Conservation (phyloP, 2,329 filamentous ascomycete species). For the Claviceps cyperi region DNA sequence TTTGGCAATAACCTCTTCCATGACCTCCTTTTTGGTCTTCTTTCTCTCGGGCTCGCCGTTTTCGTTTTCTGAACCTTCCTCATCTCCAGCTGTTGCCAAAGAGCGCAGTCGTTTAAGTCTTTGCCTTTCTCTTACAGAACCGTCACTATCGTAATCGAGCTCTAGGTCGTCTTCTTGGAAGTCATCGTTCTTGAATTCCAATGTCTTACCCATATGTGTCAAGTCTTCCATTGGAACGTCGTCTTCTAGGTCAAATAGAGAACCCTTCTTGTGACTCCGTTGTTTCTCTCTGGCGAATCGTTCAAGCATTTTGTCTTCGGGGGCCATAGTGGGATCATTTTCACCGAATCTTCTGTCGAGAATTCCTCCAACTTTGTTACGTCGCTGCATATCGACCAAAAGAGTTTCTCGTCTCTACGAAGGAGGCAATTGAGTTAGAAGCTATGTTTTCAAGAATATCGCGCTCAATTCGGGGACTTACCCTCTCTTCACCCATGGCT, state of each 20-base stretch:
- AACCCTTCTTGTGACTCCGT: constrained; percentile 58
- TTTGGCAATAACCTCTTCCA: constrained; percentile 95
- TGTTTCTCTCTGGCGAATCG: constrained; percentile 83
- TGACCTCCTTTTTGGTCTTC: constrained; percentile 91
- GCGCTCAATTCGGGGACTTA: constrained; percentile 23
- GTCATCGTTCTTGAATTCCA: constrained; percentile 57
- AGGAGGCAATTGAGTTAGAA: constrained; percentile 6
- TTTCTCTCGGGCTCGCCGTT: constrained; percentile 61
- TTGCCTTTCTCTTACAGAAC: constrained; percentile 37
- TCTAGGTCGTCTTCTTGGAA: constrained; percentile 65
- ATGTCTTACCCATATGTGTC: constrained; percentile 69
- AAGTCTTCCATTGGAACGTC: constrained; percentile 47
- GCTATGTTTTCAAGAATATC: neutral
- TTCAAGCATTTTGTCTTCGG: constrained; percentile 83
- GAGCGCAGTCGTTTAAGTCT: constrained; percentile 41
- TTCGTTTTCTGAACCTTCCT: constrained; percentile 30
- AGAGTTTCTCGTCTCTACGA: constrained; percentile 61
- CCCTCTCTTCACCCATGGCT: constrained; percentile 72
- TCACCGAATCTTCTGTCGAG: constrained; percentile 91
- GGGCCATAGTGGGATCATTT: constrained; percentile 83
- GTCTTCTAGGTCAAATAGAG: constrained; percentile 79
- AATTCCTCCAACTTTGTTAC: constrained; percentile 85
- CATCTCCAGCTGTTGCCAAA: constrained; percentile 28
- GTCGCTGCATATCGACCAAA: constrained; percentile 74
- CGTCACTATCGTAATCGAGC: constrained; percentile 42